A percentile compares a stretch with the other conserved stretches of the same genome.
Conservation (phyloP, 2,329 filamentous ascomycete genomes). For the Trichoderma sp. region DNA sequence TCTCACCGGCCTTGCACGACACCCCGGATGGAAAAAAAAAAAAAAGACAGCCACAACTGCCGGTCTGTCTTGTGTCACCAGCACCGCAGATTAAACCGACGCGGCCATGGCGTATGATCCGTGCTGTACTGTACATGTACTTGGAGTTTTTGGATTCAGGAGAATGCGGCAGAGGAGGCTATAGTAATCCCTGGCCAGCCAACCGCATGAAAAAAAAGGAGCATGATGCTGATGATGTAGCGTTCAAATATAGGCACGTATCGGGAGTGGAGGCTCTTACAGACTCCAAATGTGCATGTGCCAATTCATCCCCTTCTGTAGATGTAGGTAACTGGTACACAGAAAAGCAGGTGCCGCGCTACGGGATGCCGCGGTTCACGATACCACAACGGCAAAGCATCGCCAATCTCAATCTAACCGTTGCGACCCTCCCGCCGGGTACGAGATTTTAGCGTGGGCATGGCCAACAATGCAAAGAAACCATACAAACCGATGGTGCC, state of each 20-base stretch:
- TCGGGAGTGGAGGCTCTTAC: background rate
- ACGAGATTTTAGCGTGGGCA: background rate
- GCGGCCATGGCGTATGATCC: background rate
- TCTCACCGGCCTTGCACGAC: background rate
- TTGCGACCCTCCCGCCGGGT: background rate
- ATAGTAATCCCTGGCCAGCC: too few species aligned
- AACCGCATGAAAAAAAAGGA: too few species aligned
- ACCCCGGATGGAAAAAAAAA: background rate
- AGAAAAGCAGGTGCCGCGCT: background rate
- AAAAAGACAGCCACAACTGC: background rate
- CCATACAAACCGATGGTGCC: background rate
- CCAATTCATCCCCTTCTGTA: too few species aligned
- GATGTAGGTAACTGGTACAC: background rate
- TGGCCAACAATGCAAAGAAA: background rate
- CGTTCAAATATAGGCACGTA: background rate
- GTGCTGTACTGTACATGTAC: background rate
- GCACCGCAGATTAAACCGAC: background rate
- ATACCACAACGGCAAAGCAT: background rate
- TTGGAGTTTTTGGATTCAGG: background rate
- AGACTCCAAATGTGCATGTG: background rate
- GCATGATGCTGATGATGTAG: background rate
- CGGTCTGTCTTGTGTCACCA: background rate
- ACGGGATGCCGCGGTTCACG: background rate
- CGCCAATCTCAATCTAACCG: slow-evolving; percentile 2
- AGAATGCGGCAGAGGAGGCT: background rate